phyloP scores from a whole-genome alignment of 805 yeast species.

The Candida nitratophila region DNA sequence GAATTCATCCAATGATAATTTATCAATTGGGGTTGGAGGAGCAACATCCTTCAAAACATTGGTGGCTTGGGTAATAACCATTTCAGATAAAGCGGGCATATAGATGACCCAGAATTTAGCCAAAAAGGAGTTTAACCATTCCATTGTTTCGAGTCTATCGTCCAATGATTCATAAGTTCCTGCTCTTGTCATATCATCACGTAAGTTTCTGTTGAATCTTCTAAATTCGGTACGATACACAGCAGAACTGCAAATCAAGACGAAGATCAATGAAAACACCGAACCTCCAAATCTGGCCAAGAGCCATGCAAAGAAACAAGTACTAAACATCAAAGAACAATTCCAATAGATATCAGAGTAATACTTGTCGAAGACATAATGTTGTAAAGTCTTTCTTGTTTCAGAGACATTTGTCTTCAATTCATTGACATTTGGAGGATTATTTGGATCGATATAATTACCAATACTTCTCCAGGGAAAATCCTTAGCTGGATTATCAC shows the following conservation, averaged over 20 bases:
- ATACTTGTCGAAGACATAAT: constrained; percentile 61
- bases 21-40: constrained; percentile 80
- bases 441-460: constrained; percentile 20
- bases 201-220: constrained; percentile 63
- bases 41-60: constrained; percentile 61
- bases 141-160: constrained; percentile 62
- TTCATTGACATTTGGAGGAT: constrained; percentile 14
- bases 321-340: constrained; percentile 54
- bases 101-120: constrained; percentile 83
- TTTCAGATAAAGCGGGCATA: constrained; percentile 78
- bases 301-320: constrained; percentile 67
- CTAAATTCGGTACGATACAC: constrained; percentile 69
- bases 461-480: constrained; percentile 31
- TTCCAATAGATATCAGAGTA: constrained; percentile 71
- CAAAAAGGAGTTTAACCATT: constrained; percentile 73
- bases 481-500: constrained; percentile 4
- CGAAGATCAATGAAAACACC: constrained; percentile 52
- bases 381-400: constrained; percentile 33
- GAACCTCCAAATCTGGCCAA: constrained; percentile 61
- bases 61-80: constrained; percentile 65
- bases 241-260: constrained; percentile 54
- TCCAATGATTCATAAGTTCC: constrained; percentile 59
- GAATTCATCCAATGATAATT: constrained; percentile 64
- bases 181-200: constrained; percentile 70
- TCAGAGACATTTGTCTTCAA: constrained; percentile 11